These are phyloP conservation scores for Arctostaphylos glauca DNA, from an alignment of 148 eudicot genomes.

Conservation along the genomic window DNA sequence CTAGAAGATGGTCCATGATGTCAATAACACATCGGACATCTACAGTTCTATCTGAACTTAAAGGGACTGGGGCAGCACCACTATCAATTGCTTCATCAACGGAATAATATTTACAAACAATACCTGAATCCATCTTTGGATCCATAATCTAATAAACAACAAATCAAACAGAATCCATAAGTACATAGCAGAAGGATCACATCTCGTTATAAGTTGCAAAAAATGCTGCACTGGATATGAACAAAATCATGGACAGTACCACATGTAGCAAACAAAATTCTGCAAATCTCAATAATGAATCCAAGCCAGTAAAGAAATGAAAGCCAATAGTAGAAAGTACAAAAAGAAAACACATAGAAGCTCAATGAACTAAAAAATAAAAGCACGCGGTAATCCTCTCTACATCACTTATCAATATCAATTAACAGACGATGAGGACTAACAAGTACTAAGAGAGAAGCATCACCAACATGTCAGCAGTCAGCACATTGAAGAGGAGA, in stretches of 20 bases:
- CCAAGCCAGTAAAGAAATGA: background rate
- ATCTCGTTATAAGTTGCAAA: background rate
- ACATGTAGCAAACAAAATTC: background rate
- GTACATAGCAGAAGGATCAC: background rate
- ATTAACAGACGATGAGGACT: background rate
- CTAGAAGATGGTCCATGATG: slow-evolving; percentile 87
- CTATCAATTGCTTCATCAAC: slow-evolving; percentile 92
- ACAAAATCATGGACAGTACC: background rate
- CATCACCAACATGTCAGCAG: slow-evolving; percentile 2
- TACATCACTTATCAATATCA: background rate
- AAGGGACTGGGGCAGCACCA: slow-evolving; percentile 96
- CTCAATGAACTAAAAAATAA: background rate
- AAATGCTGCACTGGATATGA: background rate
- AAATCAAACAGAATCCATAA: background rate
- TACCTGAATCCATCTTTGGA: slow-evolving; percentile 99
- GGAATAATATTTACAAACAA: slow-evolving; percentile 73
- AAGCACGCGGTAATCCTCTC: background rate
- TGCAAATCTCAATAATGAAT: background rate
- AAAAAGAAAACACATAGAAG: background rate
- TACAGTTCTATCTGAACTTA: slow-evolving; percentile 67
- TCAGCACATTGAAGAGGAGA: background rate
- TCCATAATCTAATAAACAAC: slow-evolving; percentile 78
- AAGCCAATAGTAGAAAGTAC: background rate
- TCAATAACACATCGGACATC: slow-evolving; percentile 71
- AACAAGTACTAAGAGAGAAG: background rate